Percentiles rank a stretch among this genome's conserved stretches.
These are phyloP conservation scores for Curvularia hawaiiensis DNA, from an alignment of 2,329 filamentous ascomycete species.

Conservation along the genomic window DNA sequence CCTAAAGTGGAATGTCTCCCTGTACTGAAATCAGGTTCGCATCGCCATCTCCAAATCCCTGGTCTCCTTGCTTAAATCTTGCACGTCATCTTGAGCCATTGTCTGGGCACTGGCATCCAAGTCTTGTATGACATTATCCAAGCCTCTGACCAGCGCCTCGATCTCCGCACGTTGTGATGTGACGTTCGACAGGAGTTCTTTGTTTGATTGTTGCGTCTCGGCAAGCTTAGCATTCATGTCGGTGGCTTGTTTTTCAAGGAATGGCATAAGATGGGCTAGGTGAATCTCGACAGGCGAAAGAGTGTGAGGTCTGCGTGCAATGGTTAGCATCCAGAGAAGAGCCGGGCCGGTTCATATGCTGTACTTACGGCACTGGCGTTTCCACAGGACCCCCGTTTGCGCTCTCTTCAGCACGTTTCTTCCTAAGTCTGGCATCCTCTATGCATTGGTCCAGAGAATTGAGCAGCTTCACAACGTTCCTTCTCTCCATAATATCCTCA, in stretches of 20 bases:
- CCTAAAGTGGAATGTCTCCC: neutral
- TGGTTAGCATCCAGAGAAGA: neutral
- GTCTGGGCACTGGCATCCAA: slow-evolving; percentile 57
- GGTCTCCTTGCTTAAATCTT: slow-evolving; percentile 43
- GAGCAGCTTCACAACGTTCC: slow-evolving; percentile 61
- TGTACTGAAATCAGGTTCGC: slow-evolving; percentile 32
- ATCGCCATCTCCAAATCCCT: slow-evolving; percentile 44
- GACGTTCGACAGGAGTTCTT: slow-evolving; percentile 57
- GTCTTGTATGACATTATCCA: slow-evolving; percentile 63
- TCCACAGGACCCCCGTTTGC: slow-evolving; percentile 44
- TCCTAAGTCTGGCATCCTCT: slow-evolving; percentile 61
- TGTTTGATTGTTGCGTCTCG: slow-evolving; percentile 58
- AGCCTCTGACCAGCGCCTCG: slow-evolving; percentile 57
- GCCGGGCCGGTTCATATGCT: neutral
- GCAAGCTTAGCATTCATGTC: slow-evolving; percentile 57
- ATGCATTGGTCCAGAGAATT: slow-evolving; percentile 67
- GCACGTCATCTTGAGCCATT: slow-evolving; percentile 47
- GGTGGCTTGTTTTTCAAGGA: slow-evolving; percentile 57
- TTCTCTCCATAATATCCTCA: slow-evolving; percentile 62
- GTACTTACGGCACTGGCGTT: slow-evolving; percentile 54
- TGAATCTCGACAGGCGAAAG: slow-evolving; percentile 62
- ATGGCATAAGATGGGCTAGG: slow-evolving; percentile 63
- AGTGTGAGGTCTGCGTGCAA: slow-evolving; percentile 58
- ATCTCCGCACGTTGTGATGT: slow-evolving; percentile 63
- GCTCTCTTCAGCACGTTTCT: slow-evolving; percentile 49